Percentiles rank a stretch among this genome's conserved stretches.
phyloP scores from a whole-genome alignment of 2,329 filamentous ascomycete genomes.

The Scedosporium apiospermum region DNA sequence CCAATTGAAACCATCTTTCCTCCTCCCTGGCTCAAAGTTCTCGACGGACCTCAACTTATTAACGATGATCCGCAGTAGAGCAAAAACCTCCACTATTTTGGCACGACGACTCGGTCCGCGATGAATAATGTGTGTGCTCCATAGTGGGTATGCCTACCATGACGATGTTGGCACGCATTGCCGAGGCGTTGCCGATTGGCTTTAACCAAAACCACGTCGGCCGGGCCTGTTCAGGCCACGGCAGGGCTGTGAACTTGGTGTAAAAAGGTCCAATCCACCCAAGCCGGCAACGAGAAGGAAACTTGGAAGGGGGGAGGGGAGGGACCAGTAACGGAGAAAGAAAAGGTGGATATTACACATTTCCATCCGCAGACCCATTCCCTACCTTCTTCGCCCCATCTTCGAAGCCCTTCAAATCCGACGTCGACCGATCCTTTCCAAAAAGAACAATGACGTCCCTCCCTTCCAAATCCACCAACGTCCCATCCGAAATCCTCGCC shows the following conservation, averaged over 20 bases:
- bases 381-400: not conserved
- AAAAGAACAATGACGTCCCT: not conserved
- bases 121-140: not conserved
- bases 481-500: not conserved
- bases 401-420: not conserved
- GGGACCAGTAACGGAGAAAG: not conserved
- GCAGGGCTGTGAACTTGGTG: no score
- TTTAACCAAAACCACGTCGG: no score
- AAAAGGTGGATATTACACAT: not conserved
- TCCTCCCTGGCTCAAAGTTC: not conserved
- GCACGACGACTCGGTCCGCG: not conserved
- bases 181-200: no score
- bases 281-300: no score
- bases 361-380: not conserved
- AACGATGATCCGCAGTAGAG: no score
- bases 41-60: not conserved
- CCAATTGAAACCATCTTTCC: no score
- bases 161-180: no score
- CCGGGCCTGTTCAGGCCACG: no score
- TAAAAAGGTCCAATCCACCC: no score
- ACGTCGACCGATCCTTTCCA: not conserved
- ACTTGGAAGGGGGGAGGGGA: not conserved
- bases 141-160: not conserved
- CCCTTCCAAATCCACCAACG: not conserved
- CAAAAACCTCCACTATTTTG: no score